These are phyloP conservation scores for Aristolochia contorta DNA, from an alignment of 164 flowering plant genomes.

Conservation along the genomic window DNA sequence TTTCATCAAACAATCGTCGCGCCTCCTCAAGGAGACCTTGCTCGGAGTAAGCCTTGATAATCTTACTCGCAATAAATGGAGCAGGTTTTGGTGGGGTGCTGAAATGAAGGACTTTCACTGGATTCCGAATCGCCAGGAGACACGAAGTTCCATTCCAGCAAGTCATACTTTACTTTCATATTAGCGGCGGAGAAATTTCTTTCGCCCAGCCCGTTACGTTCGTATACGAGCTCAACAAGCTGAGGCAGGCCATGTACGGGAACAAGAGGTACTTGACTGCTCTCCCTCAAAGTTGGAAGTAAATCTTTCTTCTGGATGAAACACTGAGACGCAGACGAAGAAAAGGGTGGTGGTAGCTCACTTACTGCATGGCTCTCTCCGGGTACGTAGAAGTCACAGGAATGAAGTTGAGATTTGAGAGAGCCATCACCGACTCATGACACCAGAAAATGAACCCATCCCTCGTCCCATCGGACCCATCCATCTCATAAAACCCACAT, in stretches of 20 bases:
- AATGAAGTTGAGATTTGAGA: no score
- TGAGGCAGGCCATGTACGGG: slow-evolving; percentile 73
- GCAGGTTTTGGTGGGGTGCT: background rate
- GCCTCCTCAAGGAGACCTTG: slow-evolving; percentile 41
- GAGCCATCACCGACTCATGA: no score
- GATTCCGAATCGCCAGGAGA: no score
- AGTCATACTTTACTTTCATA: slow-evolving; percentile 37
- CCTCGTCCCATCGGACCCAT: no score
- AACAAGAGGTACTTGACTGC: background rate
- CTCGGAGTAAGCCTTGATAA: slow-evolving; percentile 38
- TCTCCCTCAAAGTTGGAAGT: background rate
- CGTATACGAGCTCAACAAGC: slow-evolving; percentile 50
- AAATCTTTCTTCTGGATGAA: background rate
- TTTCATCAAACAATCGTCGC: slow-evolving; percentile 64
- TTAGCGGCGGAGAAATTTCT: slow-evolving; percentile 28
- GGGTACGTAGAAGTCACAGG: slow-evolving; percentile 49
- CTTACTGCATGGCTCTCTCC: slow-evolving; percentile 36
- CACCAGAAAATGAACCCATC: no score
- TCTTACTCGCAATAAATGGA: slow-evolving; percentile 28
- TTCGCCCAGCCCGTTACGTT: slow-evolving; percentile 34
- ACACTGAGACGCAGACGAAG: background rate
- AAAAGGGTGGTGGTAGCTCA: background rate
- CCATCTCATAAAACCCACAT: no score
- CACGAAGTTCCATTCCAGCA: no score
- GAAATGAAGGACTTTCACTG: background rate